Evolutionary conservation across 768 basidiomycete species (phyloP).

Genomic region (Leccinum incarnatum): DNA sequence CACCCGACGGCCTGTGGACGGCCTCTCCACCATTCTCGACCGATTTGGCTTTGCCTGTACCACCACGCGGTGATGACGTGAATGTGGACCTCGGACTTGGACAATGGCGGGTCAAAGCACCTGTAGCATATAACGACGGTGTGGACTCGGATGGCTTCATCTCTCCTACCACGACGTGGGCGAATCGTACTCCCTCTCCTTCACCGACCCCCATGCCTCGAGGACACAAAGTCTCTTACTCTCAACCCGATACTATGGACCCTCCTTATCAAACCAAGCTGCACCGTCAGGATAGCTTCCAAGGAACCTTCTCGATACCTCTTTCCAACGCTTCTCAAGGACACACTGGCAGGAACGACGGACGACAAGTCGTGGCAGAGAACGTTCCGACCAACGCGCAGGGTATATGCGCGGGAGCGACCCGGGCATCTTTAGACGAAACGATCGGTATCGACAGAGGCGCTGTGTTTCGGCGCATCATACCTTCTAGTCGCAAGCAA

Average conservation of each 20-base stretch:
- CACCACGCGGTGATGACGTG: background rate
- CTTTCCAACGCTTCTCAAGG: background rate
- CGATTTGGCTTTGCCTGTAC: background rate
- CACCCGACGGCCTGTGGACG: conserved; percentile 4
- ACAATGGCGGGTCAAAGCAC: background rate
- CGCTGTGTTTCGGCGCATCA: background rate
- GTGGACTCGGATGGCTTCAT: background rate
- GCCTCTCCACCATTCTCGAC: conserved; percentile 1
- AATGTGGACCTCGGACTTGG: conserved; percentile 4
- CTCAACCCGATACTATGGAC: background rate
- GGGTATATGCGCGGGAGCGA: conserved; percentile 11
- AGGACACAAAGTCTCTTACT: background rate
- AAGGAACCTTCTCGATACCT: background rate
- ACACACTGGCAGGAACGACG: background rate
- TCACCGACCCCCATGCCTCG: background rate
- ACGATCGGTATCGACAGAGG: background rate
- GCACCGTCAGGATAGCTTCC: background rate
- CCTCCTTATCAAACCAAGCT: background rate
- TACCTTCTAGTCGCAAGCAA: background rate
- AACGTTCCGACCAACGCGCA: background rate
- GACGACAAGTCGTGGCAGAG: background rate
- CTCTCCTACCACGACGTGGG: background rate
- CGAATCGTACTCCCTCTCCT: background rate
- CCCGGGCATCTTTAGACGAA: background rate
- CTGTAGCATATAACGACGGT: background rate